These are phyloP conservation scores for Pouteria campechiana DNA, from an alignment of 179 eudicot genomes.

Conservation along the genomic window DNA sequence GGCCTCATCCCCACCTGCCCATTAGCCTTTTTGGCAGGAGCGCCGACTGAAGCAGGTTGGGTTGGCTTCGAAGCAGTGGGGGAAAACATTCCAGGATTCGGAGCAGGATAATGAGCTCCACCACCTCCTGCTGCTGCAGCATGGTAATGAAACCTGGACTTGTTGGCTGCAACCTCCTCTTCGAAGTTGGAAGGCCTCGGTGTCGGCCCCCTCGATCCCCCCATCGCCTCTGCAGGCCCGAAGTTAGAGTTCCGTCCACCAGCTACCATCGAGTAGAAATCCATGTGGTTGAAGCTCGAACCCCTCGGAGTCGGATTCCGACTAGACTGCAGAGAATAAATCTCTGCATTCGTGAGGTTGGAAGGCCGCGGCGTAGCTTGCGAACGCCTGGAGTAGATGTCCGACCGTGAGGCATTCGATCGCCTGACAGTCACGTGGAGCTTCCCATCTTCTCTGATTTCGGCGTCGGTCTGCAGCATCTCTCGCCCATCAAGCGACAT, in stretches of 20 bases:
- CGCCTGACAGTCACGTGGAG: constrained; percentile 67
- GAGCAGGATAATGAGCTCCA: constrained; percentile 44
- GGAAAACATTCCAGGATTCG: constrained; percentile 79
- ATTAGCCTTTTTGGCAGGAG: constrained; percentile 15
- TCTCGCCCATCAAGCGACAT: constrained; percentile 65
- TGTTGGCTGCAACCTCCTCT: constrained; percentile 33
- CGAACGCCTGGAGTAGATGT: constrained; percentile 53
- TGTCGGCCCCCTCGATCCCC: constrained; percentile 64
- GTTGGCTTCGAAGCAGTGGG: constrained; percentile 24
- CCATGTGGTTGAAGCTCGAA: constrained; percentile 77
- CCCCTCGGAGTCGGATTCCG: constrained; percentile 84
- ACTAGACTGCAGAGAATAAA: constrained; percentile 72
- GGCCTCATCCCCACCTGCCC: constrained; percentile 12
- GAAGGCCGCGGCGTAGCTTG: constrained; percentile 60
- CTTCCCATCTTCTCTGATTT: constrained; percentile 74
- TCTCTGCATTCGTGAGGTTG: constrained; percentile 82
- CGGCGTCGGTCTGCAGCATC: constrained; percentile 59
- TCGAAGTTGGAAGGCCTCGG: constrained; percentile 76
- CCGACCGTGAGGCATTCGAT: constrained; percentile 68
- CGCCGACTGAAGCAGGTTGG: too few species aligned
- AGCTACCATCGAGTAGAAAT: constrained; percentile 59
- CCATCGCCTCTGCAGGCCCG: constrained; percentile 66
- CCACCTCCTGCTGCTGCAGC: constrained; percentile 8
- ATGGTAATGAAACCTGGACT: constrained; percentile 15
- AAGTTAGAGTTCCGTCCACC: constrained; percentile 56